A percentile compares a stretch with the other conserved stretches of the same genome.
Conservation (phyloP, 495 filamentous ascomycete species). For the Poronia punctata region DNA sequence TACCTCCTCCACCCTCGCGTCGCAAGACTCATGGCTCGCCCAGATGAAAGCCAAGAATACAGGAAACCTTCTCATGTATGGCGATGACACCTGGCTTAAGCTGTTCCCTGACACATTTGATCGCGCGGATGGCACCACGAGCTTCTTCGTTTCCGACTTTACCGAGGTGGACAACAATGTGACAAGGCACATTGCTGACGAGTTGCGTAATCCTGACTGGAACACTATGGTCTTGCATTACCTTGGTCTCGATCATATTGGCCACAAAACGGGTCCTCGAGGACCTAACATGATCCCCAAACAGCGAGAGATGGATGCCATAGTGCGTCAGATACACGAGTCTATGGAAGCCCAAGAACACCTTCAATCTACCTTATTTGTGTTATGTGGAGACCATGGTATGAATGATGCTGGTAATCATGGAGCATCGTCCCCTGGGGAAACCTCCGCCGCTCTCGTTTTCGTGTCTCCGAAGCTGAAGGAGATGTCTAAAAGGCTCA, state of each 20-base stretch:
- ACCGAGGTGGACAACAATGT: slow-evolving; percentile 97
- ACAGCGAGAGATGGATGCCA: slow-evolving; percentile 86
- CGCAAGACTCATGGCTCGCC: slow-evolving; percentile 91
- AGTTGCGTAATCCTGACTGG: slow-evolving; percentile 77
- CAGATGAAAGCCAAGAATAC: slow-evolving; percentile 69
- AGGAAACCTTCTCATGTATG: slow-evolving; percentile 85
- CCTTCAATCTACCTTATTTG: slow-evolving; percentile 69
- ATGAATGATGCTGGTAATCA: slow-evolving; percentile 99
- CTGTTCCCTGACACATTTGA: slow-evolving; percentile 85
- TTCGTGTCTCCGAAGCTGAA: slow-evolving; percentile 87
- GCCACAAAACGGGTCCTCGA: slow-evolving; percentile 88
- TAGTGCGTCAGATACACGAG: slow-evolving; percentile 68
- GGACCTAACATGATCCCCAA: slow-evolving; percentile 90
- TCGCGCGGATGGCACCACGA: slow-evolving; percentile 84
- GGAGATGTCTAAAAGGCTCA: slow-evolving; percentile 40
- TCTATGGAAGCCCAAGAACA: slow-evolving; percentile 64
- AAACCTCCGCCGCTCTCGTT: slow-evolving; percentile 86
- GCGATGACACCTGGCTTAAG: slow-evolving; percentile 98
- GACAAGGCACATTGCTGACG: slow-evolving; percentile 75
- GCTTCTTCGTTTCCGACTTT: slow-evolving; percentile 98
- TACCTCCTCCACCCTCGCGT: slow-evolving; percentile 73
- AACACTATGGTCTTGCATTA: slow-evolving; percentile 92
- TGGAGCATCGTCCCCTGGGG: slow-evolving; percentile 83
- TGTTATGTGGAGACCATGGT: slow-evolving; percentile 90
- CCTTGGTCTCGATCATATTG: slow-evolving; percentile 93